Conservation (phyloP, 352 stramenopile genomes). For the Pythium scleroteichum region DNA sequence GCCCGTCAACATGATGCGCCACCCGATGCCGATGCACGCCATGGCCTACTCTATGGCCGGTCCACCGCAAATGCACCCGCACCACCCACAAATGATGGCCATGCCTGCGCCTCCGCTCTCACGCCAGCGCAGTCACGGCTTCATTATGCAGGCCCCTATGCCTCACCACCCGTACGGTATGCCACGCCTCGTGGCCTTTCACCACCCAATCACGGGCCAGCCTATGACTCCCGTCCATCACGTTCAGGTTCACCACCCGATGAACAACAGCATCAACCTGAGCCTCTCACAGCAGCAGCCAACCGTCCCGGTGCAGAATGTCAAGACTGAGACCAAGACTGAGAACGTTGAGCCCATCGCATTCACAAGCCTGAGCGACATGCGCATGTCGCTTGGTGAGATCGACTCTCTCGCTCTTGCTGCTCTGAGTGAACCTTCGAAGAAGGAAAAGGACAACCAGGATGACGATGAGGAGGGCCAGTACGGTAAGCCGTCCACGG, state of each 20-base stretch:
- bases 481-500: conserved; percentile 22
- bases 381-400: conserved; percentile 35
- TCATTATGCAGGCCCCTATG: conserved; percentile 44
- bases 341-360: conserved; percentile 72
- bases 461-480: conserved; percentile 12
- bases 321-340: conserved; percentile 23
- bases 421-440: conserved; percentile 42
- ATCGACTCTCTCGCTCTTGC: conserved; percentile 68
- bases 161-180: conserved; percentile 32
- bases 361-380: conserved; percentile 54
- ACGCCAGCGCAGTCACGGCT: conserved; percentile 71
- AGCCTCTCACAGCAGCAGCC: conserved; percentile 61
- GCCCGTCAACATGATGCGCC: conserved; percentile 51
- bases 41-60: conserved; percentile 37
- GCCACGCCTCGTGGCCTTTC: conserved; percentile 21
- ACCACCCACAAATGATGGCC: conserved; percentile 23
- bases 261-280: conserved; percentile 48
- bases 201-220: conserved; percentile 26
- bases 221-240: conserved; percentile 16
- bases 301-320: neutral
- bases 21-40: conserved; percentile 31
- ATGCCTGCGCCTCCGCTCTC: conserved; percentile 38
- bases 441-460: conserved; percentile 17
- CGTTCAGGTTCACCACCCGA: conserved; percentile 32
- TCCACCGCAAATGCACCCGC: neutral